These are phyloP conservation scores for Populus hybrid DNA, from an alignment of 441 rosid species.

Conservation along the genomic window DNA sequence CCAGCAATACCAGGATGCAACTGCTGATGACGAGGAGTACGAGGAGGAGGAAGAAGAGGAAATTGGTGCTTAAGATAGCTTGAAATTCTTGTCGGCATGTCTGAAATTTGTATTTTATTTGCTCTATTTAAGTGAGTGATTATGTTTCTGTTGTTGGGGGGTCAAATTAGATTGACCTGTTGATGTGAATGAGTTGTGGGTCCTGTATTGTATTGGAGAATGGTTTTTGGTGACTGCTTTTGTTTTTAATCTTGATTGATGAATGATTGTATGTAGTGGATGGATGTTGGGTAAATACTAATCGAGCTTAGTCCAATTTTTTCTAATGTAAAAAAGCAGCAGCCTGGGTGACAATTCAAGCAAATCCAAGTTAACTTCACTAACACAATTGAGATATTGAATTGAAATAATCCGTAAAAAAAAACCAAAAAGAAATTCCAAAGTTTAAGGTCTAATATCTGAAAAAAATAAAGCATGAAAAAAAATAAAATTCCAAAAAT, in stretches of 20 bases:
- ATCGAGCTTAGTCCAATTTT: too few species aligned
- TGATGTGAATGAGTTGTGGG: conserved; percentile 12
- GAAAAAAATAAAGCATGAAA: too few species aligned
- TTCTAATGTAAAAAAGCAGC: too few species aligned
- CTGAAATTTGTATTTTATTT: conserved; percentile 15
- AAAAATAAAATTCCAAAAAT: too few species aligned
- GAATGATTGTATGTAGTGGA: too few species aligned
- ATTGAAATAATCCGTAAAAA: too few species aligned
- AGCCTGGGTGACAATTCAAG: too few species aligned
- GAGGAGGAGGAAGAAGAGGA: conserved; percentile 29
- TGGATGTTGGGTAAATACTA: too few species aligned
- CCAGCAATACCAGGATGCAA: conserved; percentile 37
- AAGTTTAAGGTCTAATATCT: too few species aligned
- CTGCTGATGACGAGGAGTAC: conserved; percentile 21
- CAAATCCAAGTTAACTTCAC: too few species aligned
- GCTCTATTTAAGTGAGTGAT: conserved; percentile 17
- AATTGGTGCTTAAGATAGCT: conserved; percentile 19
- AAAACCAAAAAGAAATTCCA: too few species aligned
- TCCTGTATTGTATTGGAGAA: conserved; percentile 5
- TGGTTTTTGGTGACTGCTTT: not conserved
- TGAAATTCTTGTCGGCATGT: not conserved
- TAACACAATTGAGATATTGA: too few species aligned
- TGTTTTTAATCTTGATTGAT: not conserved
- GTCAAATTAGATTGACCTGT: conserved; percentile 17
- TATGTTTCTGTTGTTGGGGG: conserved; percentile 10